Evolutionary conservation across 2,329 filamentous ascomycete genomes (phyloP), one percentile per base, ranked within the genome.

Genomic region (Hyphodiscus sp.): DNA sequence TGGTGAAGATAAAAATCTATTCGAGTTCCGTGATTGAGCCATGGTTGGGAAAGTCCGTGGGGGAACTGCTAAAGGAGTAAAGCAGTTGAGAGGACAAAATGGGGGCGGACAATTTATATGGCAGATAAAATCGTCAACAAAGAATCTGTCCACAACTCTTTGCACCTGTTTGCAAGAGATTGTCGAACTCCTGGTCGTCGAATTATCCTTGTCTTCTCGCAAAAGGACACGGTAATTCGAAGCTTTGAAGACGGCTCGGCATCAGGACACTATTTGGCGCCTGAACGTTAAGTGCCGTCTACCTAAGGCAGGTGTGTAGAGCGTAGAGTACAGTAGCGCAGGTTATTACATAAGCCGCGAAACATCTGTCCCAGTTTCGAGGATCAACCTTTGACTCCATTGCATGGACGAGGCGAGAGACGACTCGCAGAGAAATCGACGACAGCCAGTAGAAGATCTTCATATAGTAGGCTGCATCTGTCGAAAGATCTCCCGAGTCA

Each of bases 91-190:
- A 46, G 41, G 47, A 42, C 50, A 46, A 46, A 46, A 29, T 49
- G 29, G 54, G 42, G 47, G 57, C 52, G 49, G 53, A 59, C 47
- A 50, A 49, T 53, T 64, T 63, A 62, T 65, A 63, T 60, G 54
- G 45, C 30, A 45, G 51, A 48, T 58, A 58, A 56, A 56, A 42
- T 51, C 50, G 45, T 51, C 29, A 26, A 58, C 61, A 65, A 65
- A 60, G 49, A 59, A 66, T 67, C 60, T 66, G 64, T 63, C 64
- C 65, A 65, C 64, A 62, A 61, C 13, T 44, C 33, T 45, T 41
- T 53, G 51, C 41, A 54, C 49, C 55, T 56, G 49, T 47, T 57
- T 43, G 56, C 56, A 63, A 48, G 19, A 38, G 33, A 38, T 38
- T 38, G 33, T 13, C 33, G 11, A 10, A 10, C 33, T 13, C 11